These are phyloP conservation scores for Mycena pura DNA, from an alignment of 768 basidiomycete genomes.

Conservation along the genomic window DNA sequence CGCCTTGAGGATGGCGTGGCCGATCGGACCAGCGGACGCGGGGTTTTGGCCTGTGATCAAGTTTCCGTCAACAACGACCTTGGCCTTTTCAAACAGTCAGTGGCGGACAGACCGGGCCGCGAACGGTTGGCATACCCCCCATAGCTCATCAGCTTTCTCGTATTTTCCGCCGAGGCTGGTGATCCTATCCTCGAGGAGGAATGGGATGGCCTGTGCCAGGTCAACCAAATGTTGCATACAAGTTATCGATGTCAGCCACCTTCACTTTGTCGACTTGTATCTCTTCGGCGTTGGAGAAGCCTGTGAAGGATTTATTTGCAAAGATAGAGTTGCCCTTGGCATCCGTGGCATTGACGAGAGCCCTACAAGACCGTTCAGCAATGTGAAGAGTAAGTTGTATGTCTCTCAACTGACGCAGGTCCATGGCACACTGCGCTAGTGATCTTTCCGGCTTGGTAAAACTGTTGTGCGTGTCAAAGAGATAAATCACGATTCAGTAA, in stretches of 20 bases:
- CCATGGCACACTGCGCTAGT: constrained; percentile 83
- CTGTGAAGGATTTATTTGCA: constrained; percentile 61
- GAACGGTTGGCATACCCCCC: constrained; percentile 51
- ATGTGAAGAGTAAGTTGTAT: background rate
- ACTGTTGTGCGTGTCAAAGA: constrained; percentile 44
- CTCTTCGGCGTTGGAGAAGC: constrained; percentile 79
- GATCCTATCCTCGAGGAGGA: constrained; percentile 74
- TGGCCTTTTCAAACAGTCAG: constrained; percentile 36
- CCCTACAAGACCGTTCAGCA: constrained; percentile 39
- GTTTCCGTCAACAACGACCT: constrained; percentile 64
- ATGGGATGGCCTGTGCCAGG: constrained; percentile 60
- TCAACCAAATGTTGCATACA: background rate
- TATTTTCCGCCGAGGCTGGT: constrained; percentile 68
- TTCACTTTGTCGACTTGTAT: constrained; percentile 50
- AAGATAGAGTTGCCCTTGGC: constrained; percentile 69
- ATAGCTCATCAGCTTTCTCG: constrained; percentile 61
- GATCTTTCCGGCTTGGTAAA: constrained; percentile 71
- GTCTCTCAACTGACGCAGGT: constrained; percentile 57
- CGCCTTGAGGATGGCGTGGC: constrained; percentile 60
- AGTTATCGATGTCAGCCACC: constrained; percentile 34
- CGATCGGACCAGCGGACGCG: constrained; percentile 63
- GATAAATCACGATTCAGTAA: background rate
- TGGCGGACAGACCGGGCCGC: background rate
- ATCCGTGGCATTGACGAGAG: constrained; percentile 63
- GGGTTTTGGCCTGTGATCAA: constrained; percentile 81